These are phyloP conservation scores for Wolfiporia cocos DNA, from an alignment of 1,284 basidiomycete genomes.

Conservation along the genomic window DNA sequence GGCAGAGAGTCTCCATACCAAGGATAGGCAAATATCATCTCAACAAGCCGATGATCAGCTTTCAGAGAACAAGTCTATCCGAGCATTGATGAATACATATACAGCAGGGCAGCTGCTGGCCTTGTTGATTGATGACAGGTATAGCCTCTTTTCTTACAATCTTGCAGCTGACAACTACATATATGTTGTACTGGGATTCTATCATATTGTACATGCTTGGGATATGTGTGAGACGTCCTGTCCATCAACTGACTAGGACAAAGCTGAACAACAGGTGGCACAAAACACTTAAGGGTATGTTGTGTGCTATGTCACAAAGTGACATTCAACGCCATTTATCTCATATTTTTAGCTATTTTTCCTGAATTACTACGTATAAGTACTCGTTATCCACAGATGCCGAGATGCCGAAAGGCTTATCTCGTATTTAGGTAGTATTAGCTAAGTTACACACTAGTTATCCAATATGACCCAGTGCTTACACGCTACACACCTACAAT, in stretches of 20 bases:
- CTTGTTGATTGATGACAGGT: slow-evolving; percentile 67
- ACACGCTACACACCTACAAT: no score
- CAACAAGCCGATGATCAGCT: slow-evolving; percentile 53
- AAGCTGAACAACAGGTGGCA: slow-evolving; percentile 59
- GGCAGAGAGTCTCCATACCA: slow-evolving; percentile 44
- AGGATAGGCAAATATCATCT: slow-evolving; percentile 30
- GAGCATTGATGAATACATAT: slow-evolving; percentile 55
- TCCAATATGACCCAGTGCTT: no score
- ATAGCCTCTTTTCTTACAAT: slow-evolving; percentile 64
- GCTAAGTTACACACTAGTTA: no score
- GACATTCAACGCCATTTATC: no score
- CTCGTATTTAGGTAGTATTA: no score
- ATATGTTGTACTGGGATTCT: slow-evolving; percentile 70
- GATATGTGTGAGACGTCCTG: slow-evolving; percentile 39
- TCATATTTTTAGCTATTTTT: no score
- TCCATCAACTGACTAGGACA: background rate
- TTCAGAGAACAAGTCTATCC: slow-evolving; percentile 61
- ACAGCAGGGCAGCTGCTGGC: slow-evolving; percentile 47
- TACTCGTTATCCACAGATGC: no score
- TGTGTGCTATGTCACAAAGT: no score
- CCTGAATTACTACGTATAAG: no score
- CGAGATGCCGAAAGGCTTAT: no score
- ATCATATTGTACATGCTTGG: slow-evolving; percentile 66
- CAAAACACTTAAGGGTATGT: slow-evolving; percentile 40
- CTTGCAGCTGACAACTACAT: slow-evolving; percentile 43